Conservation (phyloP, 2,329 filamentous ascomycete species). For the Didymella pomorum region DNA sequence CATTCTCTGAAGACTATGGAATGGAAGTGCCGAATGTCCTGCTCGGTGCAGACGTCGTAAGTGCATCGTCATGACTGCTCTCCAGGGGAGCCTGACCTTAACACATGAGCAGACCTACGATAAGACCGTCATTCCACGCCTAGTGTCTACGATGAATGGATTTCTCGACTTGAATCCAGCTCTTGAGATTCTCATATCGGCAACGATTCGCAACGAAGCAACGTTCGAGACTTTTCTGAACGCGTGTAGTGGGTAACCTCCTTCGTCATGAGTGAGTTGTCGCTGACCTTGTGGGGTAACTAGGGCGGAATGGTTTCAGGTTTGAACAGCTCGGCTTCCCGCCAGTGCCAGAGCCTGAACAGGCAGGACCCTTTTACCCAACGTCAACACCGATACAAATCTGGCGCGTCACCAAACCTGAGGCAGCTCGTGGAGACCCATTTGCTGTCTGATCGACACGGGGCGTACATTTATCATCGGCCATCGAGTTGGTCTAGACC, state of each 20-base stretch:
- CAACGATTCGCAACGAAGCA: constrained; percentile 73
- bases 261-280: constrained; percentile 35
- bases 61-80: constrained; percentile 30
- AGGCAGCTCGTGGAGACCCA: constrained; percentile 27
- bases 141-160: constrained; percentile 70
- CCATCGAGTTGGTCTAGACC: constrained; percentile 32
- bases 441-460: constrained; percentile 38
- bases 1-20: constrained; percentile 63
- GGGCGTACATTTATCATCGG: constrained; percentile 9
- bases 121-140: constrained; percentile 65
- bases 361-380: constrained; percentile 71
- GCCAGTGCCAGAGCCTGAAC: constrained; percentile 49
- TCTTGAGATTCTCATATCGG: constrained; percentile 70
- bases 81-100: constrained; percentile 24
- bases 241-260: constrained; percentile 61
- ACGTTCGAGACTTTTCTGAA: constrained; percentile 72
- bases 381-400: constrained; percentile 68
- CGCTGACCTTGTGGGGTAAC: constrained; percentile 50
- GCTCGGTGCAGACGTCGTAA: constrained; percentile 75
- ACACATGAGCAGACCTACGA: constrained; percentile 70
- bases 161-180: constrained; percentile 66
- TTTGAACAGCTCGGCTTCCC: constrained; percentile 44
- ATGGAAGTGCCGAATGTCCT: constrained; percentile 66
- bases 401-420: constrained; percentile 52
- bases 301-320: constrained; percentile 49